Conservation (phyloP, 2,329 filamentous ascomycete species). For the Xylogone sp. region DNA sequence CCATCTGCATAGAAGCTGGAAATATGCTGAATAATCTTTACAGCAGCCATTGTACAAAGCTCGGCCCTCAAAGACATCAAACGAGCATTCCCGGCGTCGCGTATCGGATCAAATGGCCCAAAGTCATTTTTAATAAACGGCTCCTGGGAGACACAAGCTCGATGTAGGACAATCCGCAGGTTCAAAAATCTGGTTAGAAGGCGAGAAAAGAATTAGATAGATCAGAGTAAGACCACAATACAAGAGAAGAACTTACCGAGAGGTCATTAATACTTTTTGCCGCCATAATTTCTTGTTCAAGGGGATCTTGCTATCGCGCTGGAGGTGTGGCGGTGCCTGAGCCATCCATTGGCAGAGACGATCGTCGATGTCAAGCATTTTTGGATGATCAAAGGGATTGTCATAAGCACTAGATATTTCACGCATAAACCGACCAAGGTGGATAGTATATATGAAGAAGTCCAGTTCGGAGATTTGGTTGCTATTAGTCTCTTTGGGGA, state of each 20-base stretch:
- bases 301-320: not conserved
- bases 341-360: not conserved
- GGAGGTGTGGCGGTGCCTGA: not conserved
- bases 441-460: not conserved
- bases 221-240: not conserved
- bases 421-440: not conserved
- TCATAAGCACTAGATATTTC: not conserved
- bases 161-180: not conserved
- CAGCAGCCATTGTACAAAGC: not conserved
- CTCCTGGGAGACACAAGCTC: not conserved
- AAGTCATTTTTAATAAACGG: not conserved
- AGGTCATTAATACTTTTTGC: not conserved
- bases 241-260: not conserved
- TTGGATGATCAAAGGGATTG: not conserved
- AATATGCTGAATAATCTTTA: not conserved
- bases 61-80: not conserved
- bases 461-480: not conserved
- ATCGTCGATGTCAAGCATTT: not conserved
- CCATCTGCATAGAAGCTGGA: not conserved
- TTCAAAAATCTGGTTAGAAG: not conserved
- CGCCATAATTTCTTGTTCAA: not conserved
- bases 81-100: not conserved
- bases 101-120: not conserved
- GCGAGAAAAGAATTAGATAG: not conserved
- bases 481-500: not conserved